Conservation (phyloP, 1,284 basidiomycete genomes). For the Cutaneotrichosporon mucoides region DNA sequence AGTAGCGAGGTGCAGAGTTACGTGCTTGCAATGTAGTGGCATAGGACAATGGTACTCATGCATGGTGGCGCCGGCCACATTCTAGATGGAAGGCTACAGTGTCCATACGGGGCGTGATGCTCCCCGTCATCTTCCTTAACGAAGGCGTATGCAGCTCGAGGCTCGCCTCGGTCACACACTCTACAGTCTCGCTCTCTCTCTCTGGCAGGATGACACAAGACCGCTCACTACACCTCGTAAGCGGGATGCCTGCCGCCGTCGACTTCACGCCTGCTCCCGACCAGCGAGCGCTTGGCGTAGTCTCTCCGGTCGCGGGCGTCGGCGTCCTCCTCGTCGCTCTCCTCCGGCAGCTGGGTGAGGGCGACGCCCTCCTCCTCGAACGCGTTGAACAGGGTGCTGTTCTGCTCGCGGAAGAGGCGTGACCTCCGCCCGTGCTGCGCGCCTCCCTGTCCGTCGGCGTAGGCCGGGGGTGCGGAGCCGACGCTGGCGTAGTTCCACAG, state of each 20-base stretch:
- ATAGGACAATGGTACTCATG: slow-evolving; percentile 4
- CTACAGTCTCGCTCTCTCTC: too few relatives aligned
- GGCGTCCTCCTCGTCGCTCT: slow-evolving; percentile 43
- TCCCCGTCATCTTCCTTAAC: too few relatives aligned
- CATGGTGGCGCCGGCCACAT: slow-evolving; percentile 5
- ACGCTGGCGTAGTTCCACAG: slow-evolving; percentile 38
- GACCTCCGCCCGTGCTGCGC: slow-evolving; percentile 52
- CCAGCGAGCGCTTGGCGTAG: slow-evolving; percentile 5
- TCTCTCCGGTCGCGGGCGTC: slow-evolving; percentile 11
- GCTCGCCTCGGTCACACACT: too few relatives aligned
- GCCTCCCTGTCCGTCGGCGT: slow-evolving; percentile 39
- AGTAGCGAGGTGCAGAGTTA: too few relatives aligned
- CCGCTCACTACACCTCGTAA: slow-evolving; percentile 20
- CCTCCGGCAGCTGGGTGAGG: slow-evolving; percentile 45
- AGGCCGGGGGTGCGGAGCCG: slow-evolving; percentile 32
- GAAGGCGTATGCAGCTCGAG: too few relatives aligned
- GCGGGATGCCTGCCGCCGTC: slow-evolving; percentile 36
- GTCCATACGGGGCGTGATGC: too few relatives aligned
- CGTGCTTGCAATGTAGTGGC: background rate
- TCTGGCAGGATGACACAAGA: background rate
- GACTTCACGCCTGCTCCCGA: slow-evolving; percentile 20
- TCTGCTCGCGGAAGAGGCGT: slow-evolving; percentile 61
- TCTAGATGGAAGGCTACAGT: slow-evolving; percentile 1
- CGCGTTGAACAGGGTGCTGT: slow-evolving; percentile 46
- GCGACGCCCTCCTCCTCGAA: slow-evolving; percentile 48